These are phyloP conservation scores for Arthrobotrys musiformis DNA, from an alignment of 2,329 filamentous ascomycete genomes.

Conservation along the genomic window DNA sequence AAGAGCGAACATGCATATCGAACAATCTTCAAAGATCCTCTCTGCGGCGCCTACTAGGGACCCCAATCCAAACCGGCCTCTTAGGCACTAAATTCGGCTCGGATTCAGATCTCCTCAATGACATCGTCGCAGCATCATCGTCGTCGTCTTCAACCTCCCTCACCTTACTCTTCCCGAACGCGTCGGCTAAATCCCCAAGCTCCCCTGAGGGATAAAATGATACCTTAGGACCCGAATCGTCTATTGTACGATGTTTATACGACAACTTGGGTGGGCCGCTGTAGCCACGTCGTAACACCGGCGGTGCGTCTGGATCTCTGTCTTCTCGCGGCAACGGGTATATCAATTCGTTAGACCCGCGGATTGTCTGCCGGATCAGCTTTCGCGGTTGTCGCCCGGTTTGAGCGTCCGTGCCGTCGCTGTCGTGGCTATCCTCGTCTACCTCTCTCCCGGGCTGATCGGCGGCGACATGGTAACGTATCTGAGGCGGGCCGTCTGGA, in stretches of 20 bases:
- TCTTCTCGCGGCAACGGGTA: too few species aligned
- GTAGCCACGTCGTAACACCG: neutral
- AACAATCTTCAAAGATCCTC: neutral
- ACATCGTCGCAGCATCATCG: slow-evolving; percentile 2
- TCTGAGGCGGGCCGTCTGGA: neutral
- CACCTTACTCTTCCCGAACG: neutral
- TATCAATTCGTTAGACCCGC: too few species aligned
- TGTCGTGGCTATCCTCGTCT: too few species aligned
- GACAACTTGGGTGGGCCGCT: neutral
- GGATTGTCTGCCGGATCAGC: neutral
- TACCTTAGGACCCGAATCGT: neutral
- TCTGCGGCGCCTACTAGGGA: slow-evolving; percentile 27
- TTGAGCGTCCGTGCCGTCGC: too few species aligned
- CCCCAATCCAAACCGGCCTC: slow-evolving; percentile 27
- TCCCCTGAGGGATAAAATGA: slow-evolving; percentile 7
- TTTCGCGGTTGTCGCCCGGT: neutral
- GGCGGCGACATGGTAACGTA: too few species aligned
- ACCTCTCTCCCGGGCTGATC: too few species aligned
- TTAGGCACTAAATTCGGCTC: slow-evolving; percentile 17
- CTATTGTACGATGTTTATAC: neutral
- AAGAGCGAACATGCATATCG: too few species aligned
- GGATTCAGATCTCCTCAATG: neutral
- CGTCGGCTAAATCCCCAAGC: neutral
- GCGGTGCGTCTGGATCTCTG: neutral
- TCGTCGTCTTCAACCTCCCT: neutral